These are phyloP conservation scores for Ascochyta clinopodiicola DNA, from an alignment of 2,329 filamentous ascomycete species.

Conservation along the genomic window DNA sequence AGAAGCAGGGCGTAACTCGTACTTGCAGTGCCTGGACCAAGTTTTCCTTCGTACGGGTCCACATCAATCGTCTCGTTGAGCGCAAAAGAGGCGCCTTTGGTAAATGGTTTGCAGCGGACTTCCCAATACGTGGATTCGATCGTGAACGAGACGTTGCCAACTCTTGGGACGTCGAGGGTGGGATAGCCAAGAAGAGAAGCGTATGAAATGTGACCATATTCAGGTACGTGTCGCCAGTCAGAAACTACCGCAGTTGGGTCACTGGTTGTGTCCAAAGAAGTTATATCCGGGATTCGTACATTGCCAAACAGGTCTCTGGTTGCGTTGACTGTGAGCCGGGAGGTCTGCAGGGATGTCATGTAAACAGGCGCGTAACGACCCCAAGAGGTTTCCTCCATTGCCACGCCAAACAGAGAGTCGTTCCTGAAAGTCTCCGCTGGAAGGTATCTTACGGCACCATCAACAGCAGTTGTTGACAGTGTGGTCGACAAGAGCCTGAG, in stretches of 20 bases:
- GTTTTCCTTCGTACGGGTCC: not conserved
- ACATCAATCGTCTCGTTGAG: not conserved
- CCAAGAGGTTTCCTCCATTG: not conserved
- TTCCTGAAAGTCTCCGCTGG: not conserved
- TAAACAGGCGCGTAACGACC: not conserved
- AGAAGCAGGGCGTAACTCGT: not conserved
- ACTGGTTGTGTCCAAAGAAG: not conserved
- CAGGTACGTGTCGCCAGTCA: not conserved
- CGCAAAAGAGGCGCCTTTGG: not conserved
- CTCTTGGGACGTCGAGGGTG: not conserved
- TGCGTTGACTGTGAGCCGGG: not conserved
- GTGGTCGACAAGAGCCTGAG: slow-evolving; percentile 4
- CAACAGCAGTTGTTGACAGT: not conserved
- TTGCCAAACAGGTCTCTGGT: slow-evolving; percentile 3
- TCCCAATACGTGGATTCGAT: slow-evolving; percentile 3
- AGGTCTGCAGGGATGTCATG: not conserved
- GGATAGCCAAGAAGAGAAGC: not conserved
- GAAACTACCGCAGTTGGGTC: not conserved
- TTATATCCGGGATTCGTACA: slow-evolving; percentile 2
- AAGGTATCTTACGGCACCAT: not conserved
- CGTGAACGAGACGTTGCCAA: not conserved
- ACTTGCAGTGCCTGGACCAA: not conserved
- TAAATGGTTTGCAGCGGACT: not conserved
- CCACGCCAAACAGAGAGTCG: not conserved
- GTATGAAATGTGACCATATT: not conserved